Evolutionary conservation across 1,284 basidiomycete genomes (phyloP).

Genomic region (Rhodotorula sp.): DNA sequence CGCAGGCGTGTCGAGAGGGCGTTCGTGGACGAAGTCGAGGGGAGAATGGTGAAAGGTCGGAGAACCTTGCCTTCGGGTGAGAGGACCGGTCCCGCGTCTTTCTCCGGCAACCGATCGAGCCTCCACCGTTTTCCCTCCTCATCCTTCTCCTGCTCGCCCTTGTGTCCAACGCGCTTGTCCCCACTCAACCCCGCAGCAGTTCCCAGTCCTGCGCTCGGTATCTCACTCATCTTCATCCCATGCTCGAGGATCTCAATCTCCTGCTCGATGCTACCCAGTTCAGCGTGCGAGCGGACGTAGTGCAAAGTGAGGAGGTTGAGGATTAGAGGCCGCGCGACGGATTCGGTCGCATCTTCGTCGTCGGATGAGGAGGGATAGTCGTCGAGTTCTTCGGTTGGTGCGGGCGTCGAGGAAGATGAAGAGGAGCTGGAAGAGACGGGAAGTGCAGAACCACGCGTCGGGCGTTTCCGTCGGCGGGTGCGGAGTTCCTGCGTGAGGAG

Average conservation of each 20-base stretch:
- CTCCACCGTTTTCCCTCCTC: constrained; percentile 66
- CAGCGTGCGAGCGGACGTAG: constrained; percentile 67
- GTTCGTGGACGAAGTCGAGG: constrained; percentile 57
- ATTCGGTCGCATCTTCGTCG: constrained; percentile 59
- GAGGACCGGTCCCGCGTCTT: constrained; percentile 62
- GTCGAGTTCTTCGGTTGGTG: constrained; percentile 19
- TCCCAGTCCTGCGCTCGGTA: constrained; percentile 26
- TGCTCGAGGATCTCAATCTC: constrained; percentile 70
- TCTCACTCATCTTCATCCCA: constrained; percentile 50
- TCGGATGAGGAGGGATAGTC: constrained; percentile 52
- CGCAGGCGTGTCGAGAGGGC: constrained; percentile 57
- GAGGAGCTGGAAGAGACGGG: constrained; percentile 53
- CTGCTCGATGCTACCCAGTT: constrained; percentile 67
- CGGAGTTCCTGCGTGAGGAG: constrained; percentile 34
- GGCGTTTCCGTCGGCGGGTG: constrained; percentile 19
- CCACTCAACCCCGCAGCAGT: neutral
- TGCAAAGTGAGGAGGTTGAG: constrained; percentile 70
- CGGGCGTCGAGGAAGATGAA: constrained; percentile 37
- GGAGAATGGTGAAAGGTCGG: constrained; percentile 87
- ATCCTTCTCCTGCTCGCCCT: constrained; percentile 45
- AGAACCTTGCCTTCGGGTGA: constrained; percentile 69
- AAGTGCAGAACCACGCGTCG: constrained; percentile 56
- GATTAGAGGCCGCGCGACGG: constrained; percentile 64
- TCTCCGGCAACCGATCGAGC: constrained; percentile 58
- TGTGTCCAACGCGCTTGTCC: constrained; percentile 41